A percentile compares a stretch with the other conserved stretches of the same genome.
Evolutionary conservation across 805 yeast species (phyloP).

Genomic region (Teunomyces pallodes): DNA sequence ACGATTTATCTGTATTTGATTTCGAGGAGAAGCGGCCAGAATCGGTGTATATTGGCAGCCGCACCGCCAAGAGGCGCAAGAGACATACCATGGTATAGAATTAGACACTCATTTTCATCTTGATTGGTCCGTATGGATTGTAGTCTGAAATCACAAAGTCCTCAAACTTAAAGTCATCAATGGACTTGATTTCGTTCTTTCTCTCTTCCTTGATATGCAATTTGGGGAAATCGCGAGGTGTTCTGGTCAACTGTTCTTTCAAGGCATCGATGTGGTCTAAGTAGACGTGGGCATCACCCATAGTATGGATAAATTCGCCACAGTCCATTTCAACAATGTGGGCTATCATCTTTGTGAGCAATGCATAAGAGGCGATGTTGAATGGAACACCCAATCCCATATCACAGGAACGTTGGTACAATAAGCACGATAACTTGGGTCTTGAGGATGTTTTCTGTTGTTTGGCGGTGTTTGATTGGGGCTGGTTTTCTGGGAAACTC

Average conservation of each 20-base stretch:
- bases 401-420: conserved; percentile 98
- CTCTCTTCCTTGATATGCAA: conserved; percentile 62
- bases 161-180: conserved; percentile 86
- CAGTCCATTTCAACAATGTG: conserved; percentile 92
- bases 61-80: conserved; percentile 14
- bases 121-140: conserved; percentile 77
- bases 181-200: conserved; percentile 47
- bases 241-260: conserved; percentile 70
- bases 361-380: conserved; percentile 94
- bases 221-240: conserved; percentile 79
- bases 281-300: conserved; percentile 97
- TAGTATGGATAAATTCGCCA: conserved; percentile 90
- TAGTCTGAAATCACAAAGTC: conserved; percentile 83
- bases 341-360: conserved; percentile 92
- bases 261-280: conserved; percentile 91
- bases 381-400: conserved; percentile 99
- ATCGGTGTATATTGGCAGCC: conserved; percentile 7
- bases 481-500: conserved; percentile 58
- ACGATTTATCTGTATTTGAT: conserved; percentile 9
- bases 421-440: conserved; percentile 78
- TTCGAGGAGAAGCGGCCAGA: conserved; percentile 7
- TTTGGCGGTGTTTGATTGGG: background rate
- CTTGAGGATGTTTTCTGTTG: conserved; percentile 18
- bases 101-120: conserved; percentile 96
- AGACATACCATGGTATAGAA: conserved; percentile 5